phyloP scores from a whole-genome alignment of 2,329 filamentous ascomycete genomes.

The Colletotrichum caudatum region DNA sequence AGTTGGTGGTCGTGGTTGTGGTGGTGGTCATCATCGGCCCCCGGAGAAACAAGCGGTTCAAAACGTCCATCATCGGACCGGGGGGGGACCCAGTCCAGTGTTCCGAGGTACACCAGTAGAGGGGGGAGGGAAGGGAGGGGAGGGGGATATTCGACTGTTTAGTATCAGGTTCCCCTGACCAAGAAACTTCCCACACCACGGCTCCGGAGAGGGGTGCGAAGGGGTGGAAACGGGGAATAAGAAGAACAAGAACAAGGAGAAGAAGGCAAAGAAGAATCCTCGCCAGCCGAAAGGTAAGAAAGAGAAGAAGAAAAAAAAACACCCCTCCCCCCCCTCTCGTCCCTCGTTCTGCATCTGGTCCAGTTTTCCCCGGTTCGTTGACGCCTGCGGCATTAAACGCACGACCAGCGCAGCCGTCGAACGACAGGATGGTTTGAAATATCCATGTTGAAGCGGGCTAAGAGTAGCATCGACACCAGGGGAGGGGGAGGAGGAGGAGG shows the following conservation, averaged over 20 bases:
- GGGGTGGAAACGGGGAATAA: background rate
- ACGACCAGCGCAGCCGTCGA: slow-evolving; percentile 40
- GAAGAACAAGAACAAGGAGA: background rate
- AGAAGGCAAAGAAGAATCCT: background rate
- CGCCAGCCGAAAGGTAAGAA: background rate
- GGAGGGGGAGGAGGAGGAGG: background rate
- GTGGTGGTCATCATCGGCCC: background rate
- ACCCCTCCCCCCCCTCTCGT: background rate
- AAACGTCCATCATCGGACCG: slow-evolving; percentile 2
- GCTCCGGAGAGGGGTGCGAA: background rate
- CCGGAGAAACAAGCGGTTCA: slow-evolving; percentile 27
- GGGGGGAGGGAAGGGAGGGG: too few species aligned
- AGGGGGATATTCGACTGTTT: slow-evolving; percentile 9
- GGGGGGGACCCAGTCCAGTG: background rate
- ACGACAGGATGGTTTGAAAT: slow-evolving; percentile 39
- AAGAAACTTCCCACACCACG: slow-evolving; percentile 30
- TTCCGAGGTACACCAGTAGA: background rate
- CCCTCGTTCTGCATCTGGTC: background rate
- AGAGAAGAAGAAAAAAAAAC: background rate
- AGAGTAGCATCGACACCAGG: slow-evolving; percentile 27
- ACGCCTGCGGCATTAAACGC: slow-evolving; percentile 40
- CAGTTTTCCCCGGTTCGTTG: slow-evolving; percentile 16
- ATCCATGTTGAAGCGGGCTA: slow-evolving; percentile 36
- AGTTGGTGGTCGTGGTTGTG: background rate
- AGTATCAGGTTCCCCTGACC: slow-evolving; percentile 21